Evolutionary conservation across 345 rosid species (phyloP), one percentile per base, ranked within the genome.

Genomic region (Cardamine resedifolia): DNA sequence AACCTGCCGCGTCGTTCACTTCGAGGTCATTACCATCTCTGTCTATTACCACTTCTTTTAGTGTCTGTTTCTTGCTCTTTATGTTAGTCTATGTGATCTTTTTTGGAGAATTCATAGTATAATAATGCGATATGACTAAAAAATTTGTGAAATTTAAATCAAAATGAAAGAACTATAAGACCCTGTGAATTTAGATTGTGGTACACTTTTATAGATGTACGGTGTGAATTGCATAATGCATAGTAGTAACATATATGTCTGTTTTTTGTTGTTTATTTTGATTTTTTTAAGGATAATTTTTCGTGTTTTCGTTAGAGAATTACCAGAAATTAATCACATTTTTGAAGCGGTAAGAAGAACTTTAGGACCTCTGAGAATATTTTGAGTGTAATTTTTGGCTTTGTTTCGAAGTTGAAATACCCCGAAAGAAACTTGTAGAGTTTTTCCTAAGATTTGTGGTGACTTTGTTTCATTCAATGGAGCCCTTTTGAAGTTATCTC

Each of bases 1-100:
- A 67, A 75, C 81, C 19, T 86, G 90, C 80, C 77, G 80, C 26
- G 45, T 74, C 50, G 28, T 73, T 76, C 81, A 83, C 28, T 76
- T 86, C 36, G 70, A 81, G 14, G 90, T 89, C 0, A 87, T 88
- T 12, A 18, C 7, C 58, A 9, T 52, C 33, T 52, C 6, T 26
- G 12, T 34, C 11, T 2, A 49, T 49, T 1, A 23, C 26, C 28
- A 21, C 16, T 50, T 50, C 30, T 1, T 1, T 20, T 7, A 30
- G 33, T 39, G 44, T 39, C 34, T 53, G 6, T 66, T 36, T 49
- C 2, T 28, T 19, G 36, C 10, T 41, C 53, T 6, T 9, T 68
- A 18, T 48, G 21, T 49, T 31, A 14, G 34, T 26, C 33, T 52
- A 2, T 52, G 20, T 52, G 31, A 47, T 27, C 0, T 38, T 44